These are phyloP conservation scores for Ormosia emarginata DNA, from an alignment of 306 rosid genomes.

Conservation along the genomic window DNA sequence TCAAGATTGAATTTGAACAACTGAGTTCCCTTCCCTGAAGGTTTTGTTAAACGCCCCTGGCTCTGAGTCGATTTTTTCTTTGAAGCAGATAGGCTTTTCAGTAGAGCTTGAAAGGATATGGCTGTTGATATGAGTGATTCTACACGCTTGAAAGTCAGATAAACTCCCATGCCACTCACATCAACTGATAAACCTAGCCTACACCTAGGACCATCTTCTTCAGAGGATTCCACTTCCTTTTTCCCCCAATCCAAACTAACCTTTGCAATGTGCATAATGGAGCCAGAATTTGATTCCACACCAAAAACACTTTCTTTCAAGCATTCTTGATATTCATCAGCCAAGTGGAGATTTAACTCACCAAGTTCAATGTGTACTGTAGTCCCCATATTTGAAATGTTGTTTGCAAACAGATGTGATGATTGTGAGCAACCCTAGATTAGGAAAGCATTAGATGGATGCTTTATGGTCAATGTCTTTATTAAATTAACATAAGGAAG, in stretches of 20 bases:
- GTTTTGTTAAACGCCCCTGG: slow-evolving; percentile 59
- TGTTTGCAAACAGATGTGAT: slow-evolving; percentile 84
- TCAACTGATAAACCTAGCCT: slow-evolving; percentile 74
- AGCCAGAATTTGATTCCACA: slow-evolving; percentile 88
- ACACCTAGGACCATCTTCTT: slow-evolving; percentile 59
- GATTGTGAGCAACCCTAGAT: slow-evolving; percentile 91
- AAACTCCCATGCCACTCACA: slow-evolving; percentile 86
- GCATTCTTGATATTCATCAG: slow-evolving; percentile 92
- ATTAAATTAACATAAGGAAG: background rate
- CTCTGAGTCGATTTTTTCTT: slow-evolving; percentile 54
- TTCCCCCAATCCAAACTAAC: slow-evolving; percentile 94
- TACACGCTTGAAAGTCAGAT: slow-evolving; percentile 67
- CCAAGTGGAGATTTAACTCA: slow-evolving; percentile 86
- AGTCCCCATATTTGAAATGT: slow-evolving; percentile 77
- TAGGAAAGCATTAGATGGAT: slow-evolving; percentile 32
- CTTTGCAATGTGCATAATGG: slow-evolving; percentile 80
- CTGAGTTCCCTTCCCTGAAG: slow-evolving; percentile 80
- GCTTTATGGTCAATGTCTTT: background rate
- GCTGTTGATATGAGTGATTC: slow-evolving; percentile 86
- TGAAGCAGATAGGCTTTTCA: slow-evolving; percentile 60
- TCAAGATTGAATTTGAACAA: slow-evolving; percentile 80
- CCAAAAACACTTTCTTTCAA: slow-evolving; percentile 83
- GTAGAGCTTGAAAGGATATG: slow-evolving; percentile 66
- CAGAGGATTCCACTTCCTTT: slow-evolving; percentile 76
- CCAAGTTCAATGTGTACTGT: slow-evolving; percentile 86